phyloP scores from a whole-genome alignment of 805 yeast genomes.

The Blastobotrys parvus region DNA sequence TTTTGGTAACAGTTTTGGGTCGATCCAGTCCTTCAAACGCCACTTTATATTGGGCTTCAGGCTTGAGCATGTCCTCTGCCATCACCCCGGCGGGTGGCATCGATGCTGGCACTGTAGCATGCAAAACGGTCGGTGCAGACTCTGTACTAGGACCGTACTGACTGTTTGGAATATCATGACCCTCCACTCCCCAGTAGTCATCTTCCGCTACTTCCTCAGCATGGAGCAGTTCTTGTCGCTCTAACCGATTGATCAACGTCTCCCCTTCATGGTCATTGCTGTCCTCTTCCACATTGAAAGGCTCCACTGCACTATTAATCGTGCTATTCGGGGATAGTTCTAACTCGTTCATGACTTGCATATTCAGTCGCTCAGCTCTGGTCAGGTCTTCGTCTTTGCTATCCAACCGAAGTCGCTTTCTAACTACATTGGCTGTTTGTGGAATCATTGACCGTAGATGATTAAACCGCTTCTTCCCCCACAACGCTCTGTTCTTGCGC shows the following conservation, averaged over 20 bases:
- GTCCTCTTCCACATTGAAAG: background rate
- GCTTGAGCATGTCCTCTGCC: too few species aligned
- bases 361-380: slow-evolving; percentile 1
- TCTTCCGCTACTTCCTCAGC: too few species aligned
- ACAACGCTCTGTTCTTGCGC: slow-evolving; percentile 7
- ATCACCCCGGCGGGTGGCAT: too few species aligned
- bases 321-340: background rate
- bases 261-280: background rate
- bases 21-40: too few species aligned
- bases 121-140: too few species aligned
- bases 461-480: slow-evolving; percentile 7
- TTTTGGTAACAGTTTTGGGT: too few species aligned
- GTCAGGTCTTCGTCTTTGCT: background rate
- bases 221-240: background rate
- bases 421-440: background rate
- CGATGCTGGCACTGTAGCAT: too few species aligned
- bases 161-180: too few species aligned
- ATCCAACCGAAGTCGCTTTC: background rate
- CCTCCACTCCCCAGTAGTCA: too few species aligned
- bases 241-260: background rate
- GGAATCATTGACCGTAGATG: slow-evolving; percentile 8
- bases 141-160: too few species aligned
- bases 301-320: background rate
- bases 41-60: too few species aligned
- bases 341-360: background rate